Base-by-base conservation (phyloP, 2,329 filamentous ascomycete genomes). In the Botryotinia convoluta region DNA sequence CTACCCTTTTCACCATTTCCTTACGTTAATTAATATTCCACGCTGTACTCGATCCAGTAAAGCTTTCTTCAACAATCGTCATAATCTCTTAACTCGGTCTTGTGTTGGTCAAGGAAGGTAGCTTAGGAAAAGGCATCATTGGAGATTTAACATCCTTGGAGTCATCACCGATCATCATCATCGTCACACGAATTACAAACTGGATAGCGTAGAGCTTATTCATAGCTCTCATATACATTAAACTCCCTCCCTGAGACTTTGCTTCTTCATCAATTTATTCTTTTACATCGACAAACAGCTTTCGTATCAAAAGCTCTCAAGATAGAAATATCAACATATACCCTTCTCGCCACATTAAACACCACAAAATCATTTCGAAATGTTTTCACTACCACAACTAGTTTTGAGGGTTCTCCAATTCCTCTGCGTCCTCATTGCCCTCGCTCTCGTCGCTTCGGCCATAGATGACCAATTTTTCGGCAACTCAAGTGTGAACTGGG, bases 381-480 rank as follows among this genome's bases (percentile, higher is more conserved):
- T 80, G 77, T 71, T 61, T 71, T 73, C 74, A 37, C 16, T 79
- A 42, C 32, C 73, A 9, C 78, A 80, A 68, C 22, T 78, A 54
- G 68, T 22, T 37, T 74, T 81, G n/a, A 76, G 80, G 26, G 69
- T 32, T 7, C 64, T 75, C 14, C 76, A 79, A 39, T 78, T 82
- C 71, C 5, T 82, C 63, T 79, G 73, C 74, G 77, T 76, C n/a
- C 71, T 81, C 8, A 75, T 82, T 39, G 75, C 77, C 35, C 78
- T 77, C 26, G 77, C 80, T 12, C 72, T 82, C 45, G 74, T 82
- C 42, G 80, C 79, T 26, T 79, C 81, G 57, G 80, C 79, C 2
- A 81, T 82, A 57, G 77, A 75, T 0, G n/a, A 39, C 8, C 87
- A 91, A 75, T 90, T 89, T 0, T 88, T 92, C 64, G 88, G 89